Evolutionary conservation across 306 rosid genomes (phyloP).

Genomic region (Quillaja saponaria): DNA sequence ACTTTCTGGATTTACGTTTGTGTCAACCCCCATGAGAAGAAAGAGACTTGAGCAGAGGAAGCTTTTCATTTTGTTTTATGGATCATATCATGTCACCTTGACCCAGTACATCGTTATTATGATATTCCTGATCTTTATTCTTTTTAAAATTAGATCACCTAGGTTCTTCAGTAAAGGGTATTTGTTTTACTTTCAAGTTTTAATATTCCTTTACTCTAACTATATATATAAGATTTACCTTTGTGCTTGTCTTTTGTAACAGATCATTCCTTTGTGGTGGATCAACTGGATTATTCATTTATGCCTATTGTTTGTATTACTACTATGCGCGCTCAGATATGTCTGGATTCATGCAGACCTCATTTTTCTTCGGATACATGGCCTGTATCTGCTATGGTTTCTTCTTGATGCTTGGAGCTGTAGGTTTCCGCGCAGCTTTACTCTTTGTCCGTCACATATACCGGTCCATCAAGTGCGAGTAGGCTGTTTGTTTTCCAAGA

Average conservation of each 20-base stretch:
- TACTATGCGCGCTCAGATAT: conserved; percentile 63
- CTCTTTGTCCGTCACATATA: conserved; percentile 70
- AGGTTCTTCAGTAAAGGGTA: too few species aligned
- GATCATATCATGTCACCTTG: too few species aligned
- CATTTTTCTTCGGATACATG: conserved; percentile 77
- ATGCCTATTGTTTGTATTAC: conserved; percentile 64
- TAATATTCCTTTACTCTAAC: too few species aligned
- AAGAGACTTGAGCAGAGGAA: too few species aligned
- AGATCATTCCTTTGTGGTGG: conserved; percentile 72
- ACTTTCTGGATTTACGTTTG: too few species aligned
- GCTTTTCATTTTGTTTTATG: too few species aligned
- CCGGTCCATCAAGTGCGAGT: conserved; percentile 64
- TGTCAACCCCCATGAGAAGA: too few species aligned
- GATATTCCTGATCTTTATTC: background rate
- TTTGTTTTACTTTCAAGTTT: too few species aligned
- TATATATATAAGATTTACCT: background rate
- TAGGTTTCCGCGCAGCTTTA: conserved; percentile 71
- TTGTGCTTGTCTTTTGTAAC: conserved; percentile 24
- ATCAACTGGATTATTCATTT: conserved; percentile 62
- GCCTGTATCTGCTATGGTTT: conserved; percentile 71
- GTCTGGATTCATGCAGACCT: conserved; percentile 73
- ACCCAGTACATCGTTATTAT: too few species aligned
- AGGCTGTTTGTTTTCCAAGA: conserved; percentile 39
- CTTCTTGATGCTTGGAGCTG: conserved; percentile 72
- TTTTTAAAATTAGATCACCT: too few species aligned